Conservation (phyloP, 139 green algal species). For the Auxenochlorella protothecoides region DNA sequence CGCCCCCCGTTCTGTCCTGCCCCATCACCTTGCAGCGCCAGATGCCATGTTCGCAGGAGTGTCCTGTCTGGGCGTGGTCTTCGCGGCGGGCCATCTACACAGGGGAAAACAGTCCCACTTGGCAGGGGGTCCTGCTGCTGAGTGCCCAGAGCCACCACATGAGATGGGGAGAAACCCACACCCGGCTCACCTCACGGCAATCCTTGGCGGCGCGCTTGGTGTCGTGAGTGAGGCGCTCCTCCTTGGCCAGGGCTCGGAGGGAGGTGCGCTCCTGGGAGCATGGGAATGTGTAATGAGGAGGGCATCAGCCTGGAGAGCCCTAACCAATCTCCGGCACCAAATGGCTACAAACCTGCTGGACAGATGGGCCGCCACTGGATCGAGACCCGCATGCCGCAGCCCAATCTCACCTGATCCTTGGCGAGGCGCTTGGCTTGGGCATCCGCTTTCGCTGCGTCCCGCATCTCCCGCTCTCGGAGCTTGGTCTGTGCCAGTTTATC, state of each 20-base stretch:
- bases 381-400: background rate
- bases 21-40: slow-evolving; percentile 21
- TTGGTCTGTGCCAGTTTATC: slow-evolving; percentile 40
- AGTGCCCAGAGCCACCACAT: too few species aligned
- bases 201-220: slow-evolving; percentile 29
- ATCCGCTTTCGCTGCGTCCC: slow-evolving; percentile 19
- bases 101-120: too few species aligned
- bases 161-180: too few species aligned
- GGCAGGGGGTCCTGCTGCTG: too few species aligned
- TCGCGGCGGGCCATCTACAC: slow-evolving; percentile 16
- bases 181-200: slow-evolving; percentile 4
- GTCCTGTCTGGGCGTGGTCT: slow-evolving; percentile 16
- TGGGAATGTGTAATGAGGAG: background rate
- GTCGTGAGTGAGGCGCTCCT: slow-evolving; percentile 26
- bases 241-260: slow-evolving; percentile 12
- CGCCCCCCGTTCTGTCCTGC: too few species aligned
- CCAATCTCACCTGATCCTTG: slow-evolving; percentile 3
- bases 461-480: slow-evolving; percentile 23
- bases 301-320: background rate
- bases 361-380: background rate
- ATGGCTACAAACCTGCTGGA: background rate
- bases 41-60: slow-evolving; percentile 29
- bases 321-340: background rate
- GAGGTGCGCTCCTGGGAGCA: background rate
- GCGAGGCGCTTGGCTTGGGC: slow-evolving; percentile 1